Base-by-base conservation (phyloP, 352 stramenopile species). In the Phytophthora rubi region DNA sequence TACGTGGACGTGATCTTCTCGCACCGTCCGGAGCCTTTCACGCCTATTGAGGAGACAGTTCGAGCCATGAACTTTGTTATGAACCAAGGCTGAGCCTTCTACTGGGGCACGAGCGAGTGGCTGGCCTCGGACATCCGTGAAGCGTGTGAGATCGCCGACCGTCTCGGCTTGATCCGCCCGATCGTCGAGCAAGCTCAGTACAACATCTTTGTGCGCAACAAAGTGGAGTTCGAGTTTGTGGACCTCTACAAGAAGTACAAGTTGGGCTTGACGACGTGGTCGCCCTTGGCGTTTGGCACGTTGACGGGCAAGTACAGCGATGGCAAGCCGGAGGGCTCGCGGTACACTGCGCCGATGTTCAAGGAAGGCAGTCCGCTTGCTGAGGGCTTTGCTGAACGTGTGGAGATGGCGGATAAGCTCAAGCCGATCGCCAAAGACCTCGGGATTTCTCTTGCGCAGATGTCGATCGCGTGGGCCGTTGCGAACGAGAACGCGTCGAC, bases 101-200 rank as follows among this genome's bases (percentile, higher is more conserved):
- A 80, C 62, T 90, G 83, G 81, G 83, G 80, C 6, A 91, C 83
- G 4, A 85, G 73, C 54, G 80, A 90, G 47, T 91, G 81, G 83
- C 76, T 53, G 47, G 64, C 82, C 9, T 51, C 79, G 15, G 76
- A 91, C 61, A 87, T 91, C 53, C 79, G 68, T 16, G 77, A 89
- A 56, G 83, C 81, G 5, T 79, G 71, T n/a, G 70, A 75, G 54
- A 75, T 85, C 48, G 75, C 77, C 9, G 71, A 85, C 35, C 69
- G 70, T 18, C 61, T 80, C 0, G 66, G 70, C 23, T 54, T 81
- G n/a, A 72, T 83, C 30, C 60, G 70, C 23, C 77, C 51, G 6
- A 35, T 68, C n/a, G 60, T 68, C 10, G 77, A 87, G 48, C 79
- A 87, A 59, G 65, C 73, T 12, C 61, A 87, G 64, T 87, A 87